Evolutionary conservation across 148 eudicot species (phyloP), one percentile per base, ranked within the genome.

Genomic region (Drosera capensis): DNA sequence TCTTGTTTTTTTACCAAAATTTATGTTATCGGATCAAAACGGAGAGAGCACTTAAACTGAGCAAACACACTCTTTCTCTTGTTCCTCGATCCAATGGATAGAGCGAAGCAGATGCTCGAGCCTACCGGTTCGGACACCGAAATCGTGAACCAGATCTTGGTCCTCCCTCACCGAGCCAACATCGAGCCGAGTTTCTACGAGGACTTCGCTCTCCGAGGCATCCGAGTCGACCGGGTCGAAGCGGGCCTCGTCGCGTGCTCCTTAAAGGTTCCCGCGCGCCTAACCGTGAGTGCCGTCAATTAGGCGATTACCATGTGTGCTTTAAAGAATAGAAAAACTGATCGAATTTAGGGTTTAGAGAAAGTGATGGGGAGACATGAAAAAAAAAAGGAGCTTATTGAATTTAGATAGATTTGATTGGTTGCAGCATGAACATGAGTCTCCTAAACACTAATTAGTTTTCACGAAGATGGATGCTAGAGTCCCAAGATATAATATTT

Each of bases 181-280:
- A 51, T 67, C 2, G 72, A 68, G 0, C 60, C 54, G 19, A 74
- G 82, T 58, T 74, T 82, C 66, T 78, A 48, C 28, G 86, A 82
- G 29, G 73, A 74, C 23, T 72, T 56, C 24, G 65, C 60, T 7
- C 72, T 78, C 2, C 44, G 64, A 40, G 93, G 93, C 42, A 72
- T 78, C 62, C 79, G 77, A 54, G 82, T 82, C 23, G 67, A 69
- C 68, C 86, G 79, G 49, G 68, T 70, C 48, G 63, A 78, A 51
- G 71, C 86, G 41, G 86, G 67, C 19, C 21, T 34, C 23, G 50
- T 78, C 35, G 53, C 51, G 48, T 82, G 93, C 28, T 25, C 86
- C 30, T 82, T 74, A 68, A 72, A 34, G 37, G 82, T 82, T 39
- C 93, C 86, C 23, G 72, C 79, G 65, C 86, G 79, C 2, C 74